Base-by-base conservation (phyloP, 176 grass and related monocot species). In the Secale cereale region DNA sequence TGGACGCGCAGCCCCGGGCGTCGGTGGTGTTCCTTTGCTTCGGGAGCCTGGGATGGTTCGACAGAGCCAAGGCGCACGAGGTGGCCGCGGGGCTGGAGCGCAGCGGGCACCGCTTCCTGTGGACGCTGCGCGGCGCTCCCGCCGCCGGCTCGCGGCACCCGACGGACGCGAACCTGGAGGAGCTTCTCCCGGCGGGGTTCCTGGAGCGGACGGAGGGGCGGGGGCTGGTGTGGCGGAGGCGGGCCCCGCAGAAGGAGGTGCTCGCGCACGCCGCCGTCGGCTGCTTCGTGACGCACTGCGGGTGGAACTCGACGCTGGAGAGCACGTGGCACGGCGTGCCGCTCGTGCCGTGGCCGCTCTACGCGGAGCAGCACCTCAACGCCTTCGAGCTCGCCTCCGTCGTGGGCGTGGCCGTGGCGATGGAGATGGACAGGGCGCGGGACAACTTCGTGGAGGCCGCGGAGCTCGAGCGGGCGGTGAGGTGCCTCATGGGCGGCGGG, bases 361-460 rank as follows among this genome's bases (percentile, higher is more conserved):
- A 92, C 76, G 88, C 88, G 20, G 93, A 95, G 80, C 93, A 95
- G 86, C 86, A 83, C 48, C 40, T 95, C 45, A 95, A 95, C 83
- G 83, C 86, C 46, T 80, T 92, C 28, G 64, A 88, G 76, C 32
- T 92, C 41, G 89, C 50, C 31, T 33, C 62, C 48, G 73, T 3
- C 23, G 8, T 80, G 13, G 82, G 90, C 73, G 77, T 92, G 0
- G 77, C 19, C 61, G 48, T 88, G 83, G 79, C 76, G 17, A 31
- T 88, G 48, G 1, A 37, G 9, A 60, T 86, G 28, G 87, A 85
- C 68, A 4, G 32, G 82, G 13, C 17, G n/a, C 20, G 77, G 26
- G 15, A 74, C 79, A 81, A 36, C 73, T 90, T 41, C 54, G 76
- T 89, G 10, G 67, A 40, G 86, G 78, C 86, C 10, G 77, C 77